A percentile compares a stretch with the other conserved stretches of the same genome.
Evolutionary conservation across 1,284 basidiomycete species (phyloP).

Genomic region (Cutaneotrichosporon cutaneum): DNA sequence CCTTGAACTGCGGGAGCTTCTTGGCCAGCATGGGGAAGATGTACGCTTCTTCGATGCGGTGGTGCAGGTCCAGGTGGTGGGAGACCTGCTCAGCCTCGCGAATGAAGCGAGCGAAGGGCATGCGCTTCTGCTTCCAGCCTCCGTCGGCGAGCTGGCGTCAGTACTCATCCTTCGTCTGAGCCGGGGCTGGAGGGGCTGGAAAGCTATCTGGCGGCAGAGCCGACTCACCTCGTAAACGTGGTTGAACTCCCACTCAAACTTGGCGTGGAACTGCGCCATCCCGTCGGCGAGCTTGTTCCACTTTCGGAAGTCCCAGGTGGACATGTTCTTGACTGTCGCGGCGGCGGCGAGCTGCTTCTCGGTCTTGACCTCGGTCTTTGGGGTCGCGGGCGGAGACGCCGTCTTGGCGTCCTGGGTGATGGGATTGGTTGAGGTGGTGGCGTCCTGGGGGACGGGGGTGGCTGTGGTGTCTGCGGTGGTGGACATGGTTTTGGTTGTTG

Average conservation of each 20-base stretch:
- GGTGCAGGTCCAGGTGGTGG: constrained; percentile 63
- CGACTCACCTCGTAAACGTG: constrained; percentile 38
- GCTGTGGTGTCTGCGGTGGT: not conserved
- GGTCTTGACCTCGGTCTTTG: no score
- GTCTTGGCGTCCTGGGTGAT: no score
- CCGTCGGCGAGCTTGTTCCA: constrained; percentile 41
- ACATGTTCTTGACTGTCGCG: not conserved
- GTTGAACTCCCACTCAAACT: constrained; percentile 47
- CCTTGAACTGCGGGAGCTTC: constrained; percentile 62
- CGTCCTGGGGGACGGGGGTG: not conserved
- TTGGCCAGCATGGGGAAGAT: constrained; percentile 66
- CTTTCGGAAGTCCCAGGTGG: not conserved
- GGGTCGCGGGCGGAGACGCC: no score
- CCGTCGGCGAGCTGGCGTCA: constrained; percentile 57
- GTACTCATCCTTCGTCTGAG: constrained; percentile 15
- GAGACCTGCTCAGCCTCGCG: constrained; percentile 56
- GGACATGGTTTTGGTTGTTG: not conserved
- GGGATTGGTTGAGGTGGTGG: no score
- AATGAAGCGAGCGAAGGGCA: constrained; percentile 57
- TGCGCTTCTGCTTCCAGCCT: constrained; percentile 56
- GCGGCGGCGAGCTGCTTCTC: not conserved
- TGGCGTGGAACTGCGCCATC: constrained; percentile 48
- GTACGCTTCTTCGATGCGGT: constrained; percentile 60
- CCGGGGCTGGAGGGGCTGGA: no score
- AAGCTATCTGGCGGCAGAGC: no score